Evolutionary conservation across 805 yeast species (phyloP), one percentile per base, ranked within the genome.

Genomic region (Cyberlindnera japonica): DNA sequence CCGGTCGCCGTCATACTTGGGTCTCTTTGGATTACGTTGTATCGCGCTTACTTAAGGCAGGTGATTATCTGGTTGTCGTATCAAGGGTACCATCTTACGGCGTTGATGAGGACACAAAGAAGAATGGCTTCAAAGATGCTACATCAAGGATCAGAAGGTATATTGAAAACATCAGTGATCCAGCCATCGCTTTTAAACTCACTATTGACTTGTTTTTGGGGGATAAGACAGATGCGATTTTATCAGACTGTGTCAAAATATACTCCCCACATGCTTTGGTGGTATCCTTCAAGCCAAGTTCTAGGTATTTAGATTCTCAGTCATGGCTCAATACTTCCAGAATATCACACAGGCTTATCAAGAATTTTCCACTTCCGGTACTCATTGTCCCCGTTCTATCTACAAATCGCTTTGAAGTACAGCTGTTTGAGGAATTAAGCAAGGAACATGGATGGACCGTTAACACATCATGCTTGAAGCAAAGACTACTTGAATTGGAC

Each of bases 1-100:
- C 80, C 49, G 95, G 88, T 3, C 65, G 91, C 44, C 70, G 66
- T 40, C 91, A 84, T 63, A 81, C 93, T 0, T 85, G 95, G 95
- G 87, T 83, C 10, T 79, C 88, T 1, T 59, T 85, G 20, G 95
- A 85, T 58, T 85, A 85, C 81, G 65, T 77, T 6, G 61, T 83
- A 39, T 68, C 67, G 34, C 63, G 68, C 30, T 62, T 81, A 11
- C 59, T 81, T 3, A 77, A 74, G 49, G 66, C 79, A 50, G 86
- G 88, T 8, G 95, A 85, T 58, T 71, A 78, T 12, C 60, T 85
- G 11, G 75, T 84, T 4, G 71, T 85, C 7, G 72, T 77, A 6
- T 71, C 89, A 1, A 68, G 84, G 4, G 65, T 78, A n/a, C 5
- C 18, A 10, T n/a, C 5, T n/a, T 20, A n/a, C 25, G 14, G 13